These are phyloP conservation scores for Phaeosphaeria sp. DNA, from an alignment of 2,329 filamentous ascomycete genomes.

Conservation along the genomic window DNA sequence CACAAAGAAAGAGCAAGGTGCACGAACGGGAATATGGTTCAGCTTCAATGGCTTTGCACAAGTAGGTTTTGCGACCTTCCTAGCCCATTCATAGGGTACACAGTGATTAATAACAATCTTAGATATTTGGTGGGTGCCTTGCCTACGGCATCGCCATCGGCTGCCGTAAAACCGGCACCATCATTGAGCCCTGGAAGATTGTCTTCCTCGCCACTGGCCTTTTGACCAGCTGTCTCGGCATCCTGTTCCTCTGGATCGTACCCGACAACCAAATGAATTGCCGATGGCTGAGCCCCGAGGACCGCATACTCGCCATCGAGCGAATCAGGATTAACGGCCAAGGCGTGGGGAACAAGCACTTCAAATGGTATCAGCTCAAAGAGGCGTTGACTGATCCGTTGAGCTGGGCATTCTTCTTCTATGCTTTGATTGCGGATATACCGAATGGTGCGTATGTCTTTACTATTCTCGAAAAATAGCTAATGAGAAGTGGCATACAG, in stretches of 20 bases:
- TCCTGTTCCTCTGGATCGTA: constrained; percentile 54
- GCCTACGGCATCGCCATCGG: constrained; percentile 69
- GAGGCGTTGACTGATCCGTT: constrained; percentile 65
- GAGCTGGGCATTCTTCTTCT: constrained; percentile 67
- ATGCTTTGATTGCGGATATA: constrained; percentile 63
- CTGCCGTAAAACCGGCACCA: constrained; percentile 60
- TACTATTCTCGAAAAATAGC: neutral
- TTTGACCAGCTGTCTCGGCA: constrained; percentile 49
- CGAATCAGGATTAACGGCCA: constrained; percentile 77
- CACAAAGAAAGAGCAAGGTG: constrained; percentile 71
- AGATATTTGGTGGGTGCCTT: constrained; percentile 66
- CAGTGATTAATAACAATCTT: no score
- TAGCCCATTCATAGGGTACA: no score
- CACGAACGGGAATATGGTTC: constrained; percentile 71
- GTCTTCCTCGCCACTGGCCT: constrained; percentile 56
- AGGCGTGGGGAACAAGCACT: constrained; percentile 73
- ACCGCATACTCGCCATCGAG: constrained; percentile 72
- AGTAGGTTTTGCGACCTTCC: constrained; percentile 15
- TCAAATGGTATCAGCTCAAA: constrained; percentile 70
- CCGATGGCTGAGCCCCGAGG: constrained; percentile 68
- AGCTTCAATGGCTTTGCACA: constrained; percentile 69
- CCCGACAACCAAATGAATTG: constrained; percentile 68
- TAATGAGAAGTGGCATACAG: constrained; percentile 34
- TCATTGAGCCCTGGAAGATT: constrained; percentile 71
- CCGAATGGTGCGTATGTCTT: constrained; percentile 56